These are phyloP conservation scores for Skeletonema costatum DNA, from an alignment of 108 stramenopile species.

Conservation along the genomic window DNA sequence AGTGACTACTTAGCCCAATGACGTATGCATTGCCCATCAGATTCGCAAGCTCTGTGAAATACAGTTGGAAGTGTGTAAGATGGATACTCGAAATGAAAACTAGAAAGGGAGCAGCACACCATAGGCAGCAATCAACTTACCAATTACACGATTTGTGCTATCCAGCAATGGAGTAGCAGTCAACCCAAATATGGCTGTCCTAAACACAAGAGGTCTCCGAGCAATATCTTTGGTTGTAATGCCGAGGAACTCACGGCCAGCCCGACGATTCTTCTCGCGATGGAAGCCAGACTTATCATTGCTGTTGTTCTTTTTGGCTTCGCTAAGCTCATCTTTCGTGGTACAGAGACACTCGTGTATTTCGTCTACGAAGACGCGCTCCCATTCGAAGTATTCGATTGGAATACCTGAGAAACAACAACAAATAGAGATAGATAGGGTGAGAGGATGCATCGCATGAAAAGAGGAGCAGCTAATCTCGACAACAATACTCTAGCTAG, in stretches of 20 bases:
- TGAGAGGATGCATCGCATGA: too few relatives aligned
- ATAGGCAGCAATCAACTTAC: too few relatives aligned
- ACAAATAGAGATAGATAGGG: too few relatives aligned
- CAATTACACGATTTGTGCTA: slow-evolving; percentile 60
- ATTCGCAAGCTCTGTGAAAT: slow-evolving; percentile 59
- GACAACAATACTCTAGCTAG: too few relatives aligned
- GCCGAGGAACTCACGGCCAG: slow-evolving; percentile 64
- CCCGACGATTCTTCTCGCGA: slow-evolving; percentile 59
- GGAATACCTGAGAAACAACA: slow-evolving; percentile 31
- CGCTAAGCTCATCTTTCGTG: slow-evolving; percentile 49
- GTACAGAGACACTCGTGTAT: slow-evolving; percentile 71
- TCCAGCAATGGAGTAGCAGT: slow-evolving; percentile 81
- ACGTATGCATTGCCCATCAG: slow-evolving; percentile 78
- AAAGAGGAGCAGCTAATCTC: too few relatives aligned
- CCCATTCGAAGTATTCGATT: slow-evolving; percentile 78
- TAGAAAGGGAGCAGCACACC: neutral
- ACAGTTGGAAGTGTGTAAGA: too few relatives aligned
- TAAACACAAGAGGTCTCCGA: slow-evolving; percentile 56
- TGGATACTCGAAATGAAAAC: neutral
- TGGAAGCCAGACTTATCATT: slow-evolving; percentile 32
- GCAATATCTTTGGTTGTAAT: slow-evolving; percentile 58
- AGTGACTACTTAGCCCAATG: slow-evolving; percentile 63
- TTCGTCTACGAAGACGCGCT: slow-evolving; percentile 80
- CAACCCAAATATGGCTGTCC: slow-evolving; percentile 65
- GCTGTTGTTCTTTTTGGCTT: slow-evolving; percentile 37